Evolutionary conservation across 1,284 basidiomycete species (phyloP), one percentile per base, ranked within the genome.

Genomic region (Apiotrichum sp.): DNA sequence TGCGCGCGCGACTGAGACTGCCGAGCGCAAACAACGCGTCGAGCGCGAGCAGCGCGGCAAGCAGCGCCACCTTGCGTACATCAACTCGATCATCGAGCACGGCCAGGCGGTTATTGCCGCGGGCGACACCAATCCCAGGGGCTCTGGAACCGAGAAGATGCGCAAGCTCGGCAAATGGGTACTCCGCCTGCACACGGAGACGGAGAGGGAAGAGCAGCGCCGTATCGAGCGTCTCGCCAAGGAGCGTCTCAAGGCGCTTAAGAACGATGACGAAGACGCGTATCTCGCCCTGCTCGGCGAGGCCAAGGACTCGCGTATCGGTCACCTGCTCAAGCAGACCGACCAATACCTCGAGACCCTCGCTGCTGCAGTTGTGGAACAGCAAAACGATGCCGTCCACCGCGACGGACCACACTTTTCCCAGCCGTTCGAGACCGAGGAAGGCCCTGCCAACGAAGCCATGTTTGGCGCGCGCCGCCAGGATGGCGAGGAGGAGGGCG

Each of bases 201-300:
- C 76, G n/a, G 80, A 81, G 62, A 77, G 76, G 65, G 80, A 81
- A 62, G 80, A 81, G 66, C 76, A 77, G 61, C 74, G 77, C 55
- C 84, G 95, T 39, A 89, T 98, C 65, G 96, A 98, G 77, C 82
- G 93, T 59, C 85, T 98, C 51, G 88, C 90, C 49, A 98, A 98
- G 79, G 96, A 98, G 76, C 92, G 95, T 90, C 81, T 98, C 65
- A 93, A 92, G 79, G 96, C 96, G 22, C 84, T 98, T 64, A 93
- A 95, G 79, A 89, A 89, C 44, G 93, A 98, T 73, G 95, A 99
- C 80, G 96, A 99, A 80, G 96, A 98, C 76, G 95, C 92, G 16
- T 99, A 99, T 76, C 88, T 98, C 83, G 95, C 93, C 74, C 87
- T 99, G 67, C 93, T 99, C 69, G 96, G 98, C 77, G 97, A 95